These are phyloP conservation scores for Pseudogymnoascus sp. DNA, from an alignment of 2,329 filamentous ascomycete species.

Conservation along the genomic window DNA sequence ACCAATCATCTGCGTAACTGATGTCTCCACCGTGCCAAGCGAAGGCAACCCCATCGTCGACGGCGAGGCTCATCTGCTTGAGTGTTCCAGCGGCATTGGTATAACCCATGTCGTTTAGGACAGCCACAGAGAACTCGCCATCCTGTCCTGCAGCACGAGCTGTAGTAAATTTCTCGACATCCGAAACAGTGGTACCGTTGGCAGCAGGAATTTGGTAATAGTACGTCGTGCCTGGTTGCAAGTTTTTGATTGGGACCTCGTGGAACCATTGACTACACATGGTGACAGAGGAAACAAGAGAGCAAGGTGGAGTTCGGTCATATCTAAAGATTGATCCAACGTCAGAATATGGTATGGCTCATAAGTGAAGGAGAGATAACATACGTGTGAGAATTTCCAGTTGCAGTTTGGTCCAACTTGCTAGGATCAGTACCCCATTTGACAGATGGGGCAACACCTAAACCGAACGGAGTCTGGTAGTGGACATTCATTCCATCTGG, in stretches of 20 bases:
- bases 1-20: slow-evolving; percentile 46
- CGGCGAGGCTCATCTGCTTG: slow-evolving; percentile 36
- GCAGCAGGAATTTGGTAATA: slow-evolving; percentile 44
- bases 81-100: slow-evolving; percentile 45
- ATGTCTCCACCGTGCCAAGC: slow-evolving; percentile 49
- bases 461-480: slow-evolving; percentile 47
- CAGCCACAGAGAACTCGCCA: slow-evolving; percentile 38
- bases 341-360: not conserved
- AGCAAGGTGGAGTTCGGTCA: slow-evolving; percentile 45
- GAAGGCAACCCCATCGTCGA: slow-evolving; percentile 41
- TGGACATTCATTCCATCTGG: slow-evolving; percentile 46
- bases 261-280: slow-evolving; percentile 48
- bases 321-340: slow-evolving; percentile 32
- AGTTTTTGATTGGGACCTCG: slow-evolving; percentile 38
- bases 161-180: slow-evolving; percentile 41
- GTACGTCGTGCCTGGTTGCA: slow-evolving; percentile 41
- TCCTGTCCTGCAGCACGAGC: slow-evolving; percentile 38
- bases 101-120: slow-evolving; percentile 49
- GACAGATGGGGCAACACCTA: slow-evolving; percentile 38
- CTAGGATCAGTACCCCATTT: slow-evolving; percentile 36
- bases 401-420: slow-evolving; percentile 31
- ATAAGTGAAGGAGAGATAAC: slow-evolving; percentile 15
- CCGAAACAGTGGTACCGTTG: slow-evolving; percentile 44
- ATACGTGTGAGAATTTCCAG: slow-evolving; percentile 37
- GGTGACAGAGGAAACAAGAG: slow-evolving; percentile 36